These are phyloP conservation scores for Pelargonium myrrhifolium DNA, from an alignment of 441 rosid species.

Conservation along the genomic window DNA sequence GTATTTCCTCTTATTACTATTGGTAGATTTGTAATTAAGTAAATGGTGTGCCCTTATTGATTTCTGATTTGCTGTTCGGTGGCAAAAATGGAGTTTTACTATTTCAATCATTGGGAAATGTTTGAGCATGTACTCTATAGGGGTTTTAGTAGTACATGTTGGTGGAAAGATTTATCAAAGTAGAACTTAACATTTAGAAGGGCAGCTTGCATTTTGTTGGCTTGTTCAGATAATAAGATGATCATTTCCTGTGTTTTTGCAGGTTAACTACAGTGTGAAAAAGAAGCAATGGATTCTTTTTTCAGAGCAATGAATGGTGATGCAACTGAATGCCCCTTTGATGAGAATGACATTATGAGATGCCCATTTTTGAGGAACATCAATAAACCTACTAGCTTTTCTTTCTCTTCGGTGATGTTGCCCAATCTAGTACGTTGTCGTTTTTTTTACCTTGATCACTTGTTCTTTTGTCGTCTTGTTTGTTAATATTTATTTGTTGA, in stretches of 20 bases:
- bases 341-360: conserved; percentile 33
- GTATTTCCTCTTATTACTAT: no score
- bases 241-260: neutral
- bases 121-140: neutral
- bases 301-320: conserved; percentile 36
- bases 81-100: neutral
- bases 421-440: conserved; percentile 38
- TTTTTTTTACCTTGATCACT: neutral
- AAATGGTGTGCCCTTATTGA: neutral
- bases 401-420: conserved; percentile 47
- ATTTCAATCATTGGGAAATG: neutral
- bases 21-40: no score
- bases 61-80: neutral
- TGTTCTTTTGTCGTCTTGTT: neutral
- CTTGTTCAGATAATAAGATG: neutral
- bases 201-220: neutral
- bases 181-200: neutral
- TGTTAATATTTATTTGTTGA: neutral
- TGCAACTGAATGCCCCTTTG: conserved; percentile 27
- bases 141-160: no score
- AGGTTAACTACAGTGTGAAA: neutral
- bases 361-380: conserved; percentile 77
- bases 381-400: conserved; percentile 59
- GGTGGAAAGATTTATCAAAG: no score
- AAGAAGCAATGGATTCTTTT: conserved; percentile 32